These are phyloP conservation scores for Vitis hybrid DNA, from an alignment of 177 flowering plant genomes.

Conservation along the genomic window DNA sequence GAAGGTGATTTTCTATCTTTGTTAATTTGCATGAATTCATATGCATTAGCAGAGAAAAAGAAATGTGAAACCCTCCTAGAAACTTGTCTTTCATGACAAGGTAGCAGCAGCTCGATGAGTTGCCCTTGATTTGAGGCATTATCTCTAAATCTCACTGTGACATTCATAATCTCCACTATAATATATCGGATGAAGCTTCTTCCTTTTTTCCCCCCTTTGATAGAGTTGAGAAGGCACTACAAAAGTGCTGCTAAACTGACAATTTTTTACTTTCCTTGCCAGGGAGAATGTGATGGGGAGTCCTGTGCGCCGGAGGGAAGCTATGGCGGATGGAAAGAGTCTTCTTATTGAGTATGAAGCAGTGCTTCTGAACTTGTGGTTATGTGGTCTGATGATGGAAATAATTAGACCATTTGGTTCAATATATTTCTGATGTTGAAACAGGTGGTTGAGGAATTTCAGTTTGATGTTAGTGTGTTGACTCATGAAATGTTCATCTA, in stretches of 20 bases:
- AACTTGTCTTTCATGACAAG: neutral
- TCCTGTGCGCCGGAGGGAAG: conserved; percentile 31
- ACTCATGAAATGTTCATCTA: neutral
- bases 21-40: neutral
- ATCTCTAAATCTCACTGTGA: no score
- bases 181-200: no score
- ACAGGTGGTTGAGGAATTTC: neutral
- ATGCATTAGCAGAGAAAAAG: neutral
- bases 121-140: no score
- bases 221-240: neutral
- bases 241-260: neutral
- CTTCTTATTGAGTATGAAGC: conserved; percentile 16
- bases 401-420: neutral
- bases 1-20: conserved; percentile 32
- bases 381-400: neutral
- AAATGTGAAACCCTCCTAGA: neutral
- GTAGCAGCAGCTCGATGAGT: no score
- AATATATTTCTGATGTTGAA: neutral
- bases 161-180: no score
- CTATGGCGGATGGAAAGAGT: conserved; percentile 70
- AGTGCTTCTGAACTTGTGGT: neutral
- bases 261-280: neutral
- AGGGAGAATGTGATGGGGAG: conserved; percentile 7
- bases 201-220: no score
- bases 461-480: neutral